Percentiles rank a stretch among this genome's conserved stretches.
These are phyloP conservation scores for Neofusicoccum cordaticola DNA, from an alignment of 2,329 filamentous ascomycete species.

Conservation along the genomic window DNA sequence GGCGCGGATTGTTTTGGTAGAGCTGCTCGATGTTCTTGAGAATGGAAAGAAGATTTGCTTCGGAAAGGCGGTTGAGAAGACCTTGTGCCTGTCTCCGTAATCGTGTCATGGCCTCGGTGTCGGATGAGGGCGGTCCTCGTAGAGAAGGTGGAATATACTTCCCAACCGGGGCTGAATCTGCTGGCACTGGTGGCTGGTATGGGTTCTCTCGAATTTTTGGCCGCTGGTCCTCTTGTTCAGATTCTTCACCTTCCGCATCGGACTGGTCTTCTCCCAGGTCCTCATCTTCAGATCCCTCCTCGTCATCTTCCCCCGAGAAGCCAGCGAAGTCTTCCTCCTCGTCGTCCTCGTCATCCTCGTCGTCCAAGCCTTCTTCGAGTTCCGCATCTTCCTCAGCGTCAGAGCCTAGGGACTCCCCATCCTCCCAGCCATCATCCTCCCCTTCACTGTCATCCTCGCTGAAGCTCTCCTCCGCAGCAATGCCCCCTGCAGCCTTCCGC, in stretches of 20 bases:
- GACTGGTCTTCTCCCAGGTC: slow-evolving; percentile 25
- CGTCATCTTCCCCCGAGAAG: slow-evolving; percentile 22
- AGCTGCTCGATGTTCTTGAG: slow-evolving; percentile 77
- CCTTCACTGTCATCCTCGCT: slow-evolving; percentile 22
- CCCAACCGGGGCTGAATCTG: slow-evolving; percentile 43
- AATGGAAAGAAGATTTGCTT: slow-evolving; percentile 84
- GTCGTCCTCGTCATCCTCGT: slow-evolving; percentile 22
- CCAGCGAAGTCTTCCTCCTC: slow-evolving; percentile 25
- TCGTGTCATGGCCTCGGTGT: slow-evolving; percentile 64
- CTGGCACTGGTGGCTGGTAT: slow-evolving; percentile 68
- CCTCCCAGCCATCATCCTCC: slow-evolving; percentile 33
- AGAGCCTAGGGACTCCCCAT: slow-evolving; percentile 21
- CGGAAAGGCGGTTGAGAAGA: slow-evolving; percentile 86
- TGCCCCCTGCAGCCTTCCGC: slow-evolving; percentile 45
- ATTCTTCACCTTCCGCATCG: slow-evolving; percentile 23
- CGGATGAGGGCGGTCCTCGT: slow-evolving; percentile 60
- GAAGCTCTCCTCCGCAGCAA: slow-evolving; percentile 30
- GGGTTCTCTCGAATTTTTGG: slow-evolving; percentile 71
- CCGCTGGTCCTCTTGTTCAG: slow-evolving; percentile 34
- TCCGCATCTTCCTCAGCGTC: slow-evolving; percentile 28
- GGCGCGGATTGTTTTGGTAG: slow-evolving; percentile 80
- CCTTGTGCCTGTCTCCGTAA: slow-evolving; percentile 81
- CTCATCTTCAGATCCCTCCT: slow-evolving; percentile 28
- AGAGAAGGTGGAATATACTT: slow-evolving; percentile 93
- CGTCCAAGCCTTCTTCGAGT: slow-evolving; percentile 4